Base-by-base conservation (phyloP, 768 basidiomycete genomes). In the Lactarius akahatsu region DNA sequence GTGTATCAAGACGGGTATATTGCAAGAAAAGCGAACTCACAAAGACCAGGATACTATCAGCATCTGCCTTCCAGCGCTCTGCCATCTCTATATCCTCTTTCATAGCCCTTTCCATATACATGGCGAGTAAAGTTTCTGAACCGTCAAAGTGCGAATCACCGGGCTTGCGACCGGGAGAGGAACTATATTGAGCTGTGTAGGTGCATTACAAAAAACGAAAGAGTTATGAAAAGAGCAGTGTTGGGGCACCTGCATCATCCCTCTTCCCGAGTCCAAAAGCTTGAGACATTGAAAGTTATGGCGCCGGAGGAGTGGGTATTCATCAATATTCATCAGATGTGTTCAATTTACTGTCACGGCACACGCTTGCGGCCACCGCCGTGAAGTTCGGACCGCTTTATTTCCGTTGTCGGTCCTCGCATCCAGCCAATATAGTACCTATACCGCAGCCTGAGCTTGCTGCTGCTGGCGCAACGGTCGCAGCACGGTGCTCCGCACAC, bases 41-140 rank as follows among this genome's bases (percentile, higher is more conserved):
- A 52, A 52, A 52, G 26, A 52, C 50, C 13, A 52, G 50, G 50
- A 52, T 52, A 26, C 50, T 52, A 5, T 52, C 50, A 52, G 50
- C 50, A 52, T 52, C 50, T 52, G 50, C 11, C 26, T 52, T 52
- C 50, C 50, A 52, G 15, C 50, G 50, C 15, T 52, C 50, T 15
- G 50, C 50, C 50, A 28, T 52, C 13, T 52, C 50, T 15, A 6
- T 52, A 23, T 26, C 50, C 50, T 52, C 50, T 26, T 52, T 28
- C 26, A 13, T 13, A 23, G 50, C 50, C 26, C 50, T 52, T 28
- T 26, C 26, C 50, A 52, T 52, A 26, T 52, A 52, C 50, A 52
- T 52, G 13, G 23, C 7, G 50, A 26, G 26, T 52, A 52, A 52
- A 28, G 23, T 2, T 28, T 52, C 50, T 16, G 50, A 52, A 11